Evolutionary conservation across 768 basidiomycete species (phyloP).

Genomic region (Mycena olivaceomarginata): DNA sequence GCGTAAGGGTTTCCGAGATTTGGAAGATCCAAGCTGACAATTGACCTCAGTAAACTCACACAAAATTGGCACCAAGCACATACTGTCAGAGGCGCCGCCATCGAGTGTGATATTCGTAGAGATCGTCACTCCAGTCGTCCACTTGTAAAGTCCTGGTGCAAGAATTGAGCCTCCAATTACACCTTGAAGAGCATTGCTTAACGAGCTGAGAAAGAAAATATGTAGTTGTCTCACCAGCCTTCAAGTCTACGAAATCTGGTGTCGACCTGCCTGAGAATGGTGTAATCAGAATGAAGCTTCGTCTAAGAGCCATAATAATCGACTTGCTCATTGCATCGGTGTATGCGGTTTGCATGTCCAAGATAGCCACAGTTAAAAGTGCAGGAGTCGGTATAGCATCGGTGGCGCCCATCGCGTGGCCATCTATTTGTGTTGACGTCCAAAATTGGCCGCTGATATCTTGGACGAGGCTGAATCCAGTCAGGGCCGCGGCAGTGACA

Average conservation of each 20-base stretch:
- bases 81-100: slow-evolving; percentile 29
- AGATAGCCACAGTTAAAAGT: not conserved
- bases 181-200: not conserved
- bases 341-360: slow-evolving; percentile 26
- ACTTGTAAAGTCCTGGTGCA: slow-evolving; percentile 24
- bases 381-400: slow-evolving; percentile 22
- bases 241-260: slow-evolving; percentile 15
- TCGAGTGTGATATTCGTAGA: slow-evolving; percentile 10
- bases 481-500: slow-evolving; percentile 6
- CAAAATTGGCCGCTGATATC: slow-evolving; percentile 28
- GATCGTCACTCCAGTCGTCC: slow-evolving; percentile 33
- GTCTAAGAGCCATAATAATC: not conserved
- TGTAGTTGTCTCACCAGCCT: not conserved
- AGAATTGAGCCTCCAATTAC: slow-evolving; percentile 20
- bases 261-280: not conserved
- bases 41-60: too few species aligned
- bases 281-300: not conserved
- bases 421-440: slow-evolving; percentile 30
- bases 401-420: slow-evolving; percentile 13
- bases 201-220: not conserved
- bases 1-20: slow-evolving; percentile 17
- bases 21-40: slow-evolving; percentile 30
- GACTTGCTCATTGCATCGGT: slow-evolving; percentile 23
- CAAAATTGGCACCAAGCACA: not conserved
- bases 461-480: slow-evolving; percentile 30